Conservation (phyloP, 495 filamentous ascomycete genomes). For the Neurospora sp. region DNA sequence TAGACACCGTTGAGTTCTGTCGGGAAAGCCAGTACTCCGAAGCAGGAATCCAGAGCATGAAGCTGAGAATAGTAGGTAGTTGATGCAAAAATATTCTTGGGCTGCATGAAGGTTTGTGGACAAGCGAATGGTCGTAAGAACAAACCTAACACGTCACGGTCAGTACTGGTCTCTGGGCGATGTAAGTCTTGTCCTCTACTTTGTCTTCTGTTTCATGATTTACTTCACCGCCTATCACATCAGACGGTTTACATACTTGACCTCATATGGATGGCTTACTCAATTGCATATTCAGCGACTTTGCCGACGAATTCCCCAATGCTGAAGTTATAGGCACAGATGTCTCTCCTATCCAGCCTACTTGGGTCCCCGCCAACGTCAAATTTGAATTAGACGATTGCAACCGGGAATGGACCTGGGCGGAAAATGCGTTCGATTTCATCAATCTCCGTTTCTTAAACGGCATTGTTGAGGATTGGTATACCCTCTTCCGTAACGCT, state of each 20-base stretch:
- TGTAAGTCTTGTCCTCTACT: background rate
- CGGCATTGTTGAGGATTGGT: slow-evolving; percentile 49
- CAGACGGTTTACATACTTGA: background rate
- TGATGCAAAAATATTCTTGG: background rate
- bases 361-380: slow-evolving; percentile 37
- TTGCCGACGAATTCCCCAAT: slow-evolving; percentile 38
- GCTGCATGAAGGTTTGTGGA: background rate
- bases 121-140: background rate
- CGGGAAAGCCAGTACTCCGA: too few relatives aligned
- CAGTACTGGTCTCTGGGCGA: slow-evolving; percentile 50
- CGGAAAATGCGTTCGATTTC: slow-evolving; percentile 46
- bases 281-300: slow-evolving; percentile 5
- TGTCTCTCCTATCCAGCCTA: slow-evolving; percentile 44
- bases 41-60: background rate
- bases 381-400: slow-evolving; percentile 46
- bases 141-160: background rate
- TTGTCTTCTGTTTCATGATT: background rate
- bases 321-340: slow-evolving; percentile 51
- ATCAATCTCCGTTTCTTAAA: slow-evolving; percentile 48
- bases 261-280: too few relatives aligned
- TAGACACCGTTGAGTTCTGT: too few relatives aligned
- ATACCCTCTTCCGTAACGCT: slow-evolving; percentile 24
- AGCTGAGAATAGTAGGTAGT: background rate
- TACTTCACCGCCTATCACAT: background rate
- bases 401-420: slow-evolving; percentile 41